Evolutionary conservation across 441 rosid genomes (phyloP).

Genomic region (Populus hybrid): DNA sequence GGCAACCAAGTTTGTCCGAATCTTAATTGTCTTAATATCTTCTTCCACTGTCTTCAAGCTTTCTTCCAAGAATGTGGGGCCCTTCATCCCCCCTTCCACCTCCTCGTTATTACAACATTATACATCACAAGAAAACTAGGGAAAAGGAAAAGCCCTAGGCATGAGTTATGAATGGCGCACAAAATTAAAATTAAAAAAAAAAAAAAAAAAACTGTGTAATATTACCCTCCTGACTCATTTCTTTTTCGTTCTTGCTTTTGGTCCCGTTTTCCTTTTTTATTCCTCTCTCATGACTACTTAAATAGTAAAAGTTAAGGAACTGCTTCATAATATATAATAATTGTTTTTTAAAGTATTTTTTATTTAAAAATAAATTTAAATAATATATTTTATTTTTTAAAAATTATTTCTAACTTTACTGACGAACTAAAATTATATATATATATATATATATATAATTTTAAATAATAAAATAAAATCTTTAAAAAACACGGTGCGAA

Average conservation of each 20-base stretch:
- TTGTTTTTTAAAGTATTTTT: no score
- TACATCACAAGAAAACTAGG: background rate
- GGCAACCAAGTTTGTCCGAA: slow-evolving; percentile 20
- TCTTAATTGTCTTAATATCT: background rate
- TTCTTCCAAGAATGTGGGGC: background rate
- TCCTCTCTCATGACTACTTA: background rate
- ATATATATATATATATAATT: background rate
- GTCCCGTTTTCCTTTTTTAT: background rate
- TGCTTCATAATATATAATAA: background rate
- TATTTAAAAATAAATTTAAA: no score
- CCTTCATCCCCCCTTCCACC: no score
- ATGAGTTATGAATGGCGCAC: no score
- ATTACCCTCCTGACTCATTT: background rate
- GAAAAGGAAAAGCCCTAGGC: no score
- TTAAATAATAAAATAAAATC: background rate
- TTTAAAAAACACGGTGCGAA: background rate
- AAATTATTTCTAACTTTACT: no score
- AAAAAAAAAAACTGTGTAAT: no score
- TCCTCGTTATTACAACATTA: no score
- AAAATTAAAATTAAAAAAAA: no score
- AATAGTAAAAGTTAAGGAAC: no score
- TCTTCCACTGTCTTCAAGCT: background rate
- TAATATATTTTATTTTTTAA: no score
- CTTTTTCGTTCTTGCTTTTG: background rate
- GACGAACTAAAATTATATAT: no score